phyloP scores from a whole-genome alignment of 148 eudicot genomes.

The Rhododendron mucronatum region DNA sequence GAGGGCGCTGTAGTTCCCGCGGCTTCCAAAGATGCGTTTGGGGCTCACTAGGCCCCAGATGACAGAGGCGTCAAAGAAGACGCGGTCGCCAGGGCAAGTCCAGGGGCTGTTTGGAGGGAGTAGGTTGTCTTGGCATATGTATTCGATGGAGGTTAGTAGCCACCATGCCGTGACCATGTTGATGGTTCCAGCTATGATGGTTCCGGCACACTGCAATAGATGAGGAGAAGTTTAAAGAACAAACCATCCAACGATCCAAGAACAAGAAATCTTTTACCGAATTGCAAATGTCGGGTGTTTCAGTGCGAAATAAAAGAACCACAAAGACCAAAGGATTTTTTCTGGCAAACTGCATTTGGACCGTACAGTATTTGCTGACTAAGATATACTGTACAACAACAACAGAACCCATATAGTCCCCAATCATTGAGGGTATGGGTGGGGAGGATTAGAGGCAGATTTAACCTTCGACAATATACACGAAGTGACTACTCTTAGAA shows the following conservation, averaged over 20 bases:
- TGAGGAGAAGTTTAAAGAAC: too few species aligned
- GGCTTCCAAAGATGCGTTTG: constrained; percentile 40
- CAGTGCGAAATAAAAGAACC: background rate
- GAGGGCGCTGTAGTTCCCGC: constrained; percentile 44
- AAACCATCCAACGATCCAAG: too few species aligned
- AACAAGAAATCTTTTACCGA: background rate
- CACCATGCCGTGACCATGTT: constrained; percentile 50
- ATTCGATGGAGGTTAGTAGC: constrained; percentile 33
- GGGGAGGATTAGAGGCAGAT: too few species aligned
- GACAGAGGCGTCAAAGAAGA: constrained; percentile 67
- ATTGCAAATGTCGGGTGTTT: background rate
- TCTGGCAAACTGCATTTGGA: background rate
- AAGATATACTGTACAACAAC: too few species aligned
- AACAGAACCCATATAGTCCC: too few species aligned
- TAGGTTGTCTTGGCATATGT: constrained; percentile 38
- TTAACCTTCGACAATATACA: too few species aligned
- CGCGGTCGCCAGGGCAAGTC: constrained; percentile 55
- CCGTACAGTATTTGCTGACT: background rate
- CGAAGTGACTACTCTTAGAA: too few species aligned
- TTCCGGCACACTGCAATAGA: constrained; percentile 40
- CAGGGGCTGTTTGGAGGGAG: constrained; percentile 45
- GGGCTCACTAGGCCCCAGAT: constrained; percentile 71
- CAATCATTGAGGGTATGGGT: too few species aligned
- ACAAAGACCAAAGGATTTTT: background rate
- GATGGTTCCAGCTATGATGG: constrained; percentile 50